A percentile compares a stretch with the other conserved stretches of the same genome.
Evolutionary conservation across 805 yeast species (phyloP).

Genomic region (Cyberlindnera mississippiensis): DNA sequence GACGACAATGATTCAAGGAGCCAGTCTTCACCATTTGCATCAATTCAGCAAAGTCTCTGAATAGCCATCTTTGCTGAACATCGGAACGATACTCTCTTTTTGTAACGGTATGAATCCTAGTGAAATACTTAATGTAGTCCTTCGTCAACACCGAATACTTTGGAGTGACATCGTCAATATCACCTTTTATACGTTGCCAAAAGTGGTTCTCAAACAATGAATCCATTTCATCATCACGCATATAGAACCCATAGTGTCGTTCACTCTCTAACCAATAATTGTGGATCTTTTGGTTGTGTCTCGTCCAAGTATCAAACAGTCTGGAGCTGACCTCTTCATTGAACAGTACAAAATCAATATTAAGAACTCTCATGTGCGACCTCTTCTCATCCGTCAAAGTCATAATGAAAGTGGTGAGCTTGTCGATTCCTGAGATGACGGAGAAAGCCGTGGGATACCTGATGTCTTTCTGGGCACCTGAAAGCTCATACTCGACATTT

Average conservation of each 20-base stretch:
- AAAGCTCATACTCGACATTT: conserved; percentile 1
- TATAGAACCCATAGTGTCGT: not conserved
- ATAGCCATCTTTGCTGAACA: too few relatives aligned
- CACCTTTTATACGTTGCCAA: not conserved
- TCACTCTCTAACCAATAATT: not conserved
- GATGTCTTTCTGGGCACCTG: too few relatives aligned
- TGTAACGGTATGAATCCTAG: too few relatives aligned
- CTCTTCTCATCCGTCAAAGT: not conserved
- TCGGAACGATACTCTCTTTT: too few relatives aligned
- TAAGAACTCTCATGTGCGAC: not conserved
- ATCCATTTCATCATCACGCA: not conserved
- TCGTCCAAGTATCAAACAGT: conserved; percentile 1
- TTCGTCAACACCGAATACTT: too few relatives aligned
- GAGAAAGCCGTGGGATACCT: not conserved
- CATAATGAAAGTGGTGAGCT: not conserved
- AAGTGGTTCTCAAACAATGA: too few relatives aligned
- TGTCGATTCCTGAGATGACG: conserved; percentile 2
- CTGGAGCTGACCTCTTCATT: not conserved
- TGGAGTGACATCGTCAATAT: too few relatives aligned
- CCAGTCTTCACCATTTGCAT: too few relatives aligned
- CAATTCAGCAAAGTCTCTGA: too few relatives aligned
- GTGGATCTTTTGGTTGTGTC: too few relatives aligned
- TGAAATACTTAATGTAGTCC: too few relatives aligned
- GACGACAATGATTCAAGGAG: too few relatives aligned
- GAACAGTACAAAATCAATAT: conserved; percentile 2